A percentile compares a stretch with the other conserved stretches of the same genome.
Evolutionary conservation across 371 early-diverging fungal genomes (phyloP).

Genomic region (Apophysomyces variabilis): DNA sequence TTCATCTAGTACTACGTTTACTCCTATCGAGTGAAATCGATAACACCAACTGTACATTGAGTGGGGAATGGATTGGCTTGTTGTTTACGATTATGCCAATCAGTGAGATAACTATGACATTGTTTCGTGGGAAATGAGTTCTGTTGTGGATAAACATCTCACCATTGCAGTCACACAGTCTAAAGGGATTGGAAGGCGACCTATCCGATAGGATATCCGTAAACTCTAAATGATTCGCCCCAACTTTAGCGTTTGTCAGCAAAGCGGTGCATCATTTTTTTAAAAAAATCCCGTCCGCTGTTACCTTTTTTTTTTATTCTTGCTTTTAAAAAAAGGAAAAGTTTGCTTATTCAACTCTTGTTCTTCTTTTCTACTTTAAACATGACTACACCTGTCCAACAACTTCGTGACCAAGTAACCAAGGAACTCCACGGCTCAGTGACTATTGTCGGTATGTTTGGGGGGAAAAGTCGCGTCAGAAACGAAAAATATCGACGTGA

Average conservation of each 20-base stretch:
- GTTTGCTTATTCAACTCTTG: neutral
- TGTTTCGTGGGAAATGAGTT: neutral
- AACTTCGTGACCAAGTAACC: constrained; percentile 45
- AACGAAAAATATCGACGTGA: neutral
- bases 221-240: neutral
- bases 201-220: neutral
- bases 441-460: constrained; percentile 57
- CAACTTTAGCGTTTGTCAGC: constrained; percentile 17
- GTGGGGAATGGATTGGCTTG: too few relatives aligned
- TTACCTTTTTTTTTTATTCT: constrained; percentile 14
- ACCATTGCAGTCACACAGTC: too few relatives aligned
- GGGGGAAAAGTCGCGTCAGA: neutral
- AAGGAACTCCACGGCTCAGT: constrained; percentile 46
- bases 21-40: neutral
- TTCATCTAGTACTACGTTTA: neutral
- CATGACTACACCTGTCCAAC: constrained; percentile 37
- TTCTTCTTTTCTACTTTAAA: neutral
- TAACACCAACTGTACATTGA: neutral
- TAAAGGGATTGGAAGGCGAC: too few relatives aligned
- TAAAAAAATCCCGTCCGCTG: constrained; percentile 8
- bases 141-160: neutral
- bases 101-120: too few relatives aligned
- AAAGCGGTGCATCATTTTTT: constrained; percentile 15
- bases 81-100: too few relatives aligned
- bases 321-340: neutral